A percentile compares a stretch with the other conserved stretches of the same genome.
Evolutionary conservation across 2,329 filamentous ascomycete genomes (phyloP).

Genomic region (Sclerotinia subarctica): DNA sequence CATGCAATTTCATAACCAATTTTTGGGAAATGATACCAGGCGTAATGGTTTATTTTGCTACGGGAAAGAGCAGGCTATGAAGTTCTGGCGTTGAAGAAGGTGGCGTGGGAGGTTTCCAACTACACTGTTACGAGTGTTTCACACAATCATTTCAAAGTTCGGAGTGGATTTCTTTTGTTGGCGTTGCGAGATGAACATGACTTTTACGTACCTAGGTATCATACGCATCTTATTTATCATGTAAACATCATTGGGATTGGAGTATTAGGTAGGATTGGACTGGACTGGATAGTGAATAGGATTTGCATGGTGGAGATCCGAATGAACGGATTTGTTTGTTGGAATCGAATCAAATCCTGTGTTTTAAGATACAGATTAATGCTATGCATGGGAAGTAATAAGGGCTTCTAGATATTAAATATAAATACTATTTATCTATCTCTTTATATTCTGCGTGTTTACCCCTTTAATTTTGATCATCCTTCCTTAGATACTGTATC

Average conservation of each 20-base stretch:
- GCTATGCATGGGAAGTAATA: background rate
- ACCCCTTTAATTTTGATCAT: background rate
- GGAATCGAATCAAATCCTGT: background rate
- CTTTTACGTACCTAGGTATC: conserved; percentile 1
- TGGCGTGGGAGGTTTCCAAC: background rate
- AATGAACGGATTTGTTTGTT: background rate
- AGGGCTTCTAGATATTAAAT: background rate
- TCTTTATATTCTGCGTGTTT: background rate
- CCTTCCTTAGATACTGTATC: background rate
- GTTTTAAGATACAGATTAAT: conserved; percentile 8
- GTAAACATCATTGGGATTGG: background rate
- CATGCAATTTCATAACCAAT: conserved; percentile 3
- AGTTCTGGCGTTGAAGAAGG: conserved; percentile 8
- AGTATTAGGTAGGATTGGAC: conserved; percentile 6
- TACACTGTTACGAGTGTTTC: background rate
- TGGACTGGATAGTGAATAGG: background rate
- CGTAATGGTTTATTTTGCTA: background rate
- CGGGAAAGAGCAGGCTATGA: background rate
- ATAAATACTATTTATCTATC: background rate
- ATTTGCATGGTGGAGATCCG: background rate
- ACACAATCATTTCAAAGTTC: conserved; percentile 14
- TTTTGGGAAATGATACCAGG: conserved; percentile 17
- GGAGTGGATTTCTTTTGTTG: conserved; percentile 3
- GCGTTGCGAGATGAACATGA: conserved; percentile 8
- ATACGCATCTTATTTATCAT: background rate